These are phyloP conservation scores for Coemansia sp. DNA, from an alignment of 192 early-diverging fungal genomes.

Conservation along the genomic window DNA sequence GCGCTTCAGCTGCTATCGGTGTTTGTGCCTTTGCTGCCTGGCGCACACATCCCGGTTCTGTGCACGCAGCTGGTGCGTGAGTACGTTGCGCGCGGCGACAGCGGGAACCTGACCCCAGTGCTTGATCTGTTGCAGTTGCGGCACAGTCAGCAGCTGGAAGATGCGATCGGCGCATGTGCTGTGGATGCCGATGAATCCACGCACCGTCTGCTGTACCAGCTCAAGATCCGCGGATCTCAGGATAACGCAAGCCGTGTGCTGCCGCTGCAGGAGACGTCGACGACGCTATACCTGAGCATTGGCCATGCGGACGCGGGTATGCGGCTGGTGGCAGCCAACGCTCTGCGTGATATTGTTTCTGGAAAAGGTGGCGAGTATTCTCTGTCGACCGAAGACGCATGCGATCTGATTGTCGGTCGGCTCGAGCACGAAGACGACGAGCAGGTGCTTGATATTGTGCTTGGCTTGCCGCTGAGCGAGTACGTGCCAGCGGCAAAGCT, in stretches of 20 bases:
- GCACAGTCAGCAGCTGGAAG: slow-evolving; percentile 34
- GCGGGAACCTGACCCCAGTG: background rate
- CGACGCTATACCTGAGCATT: slow-evolving; percentile 80
- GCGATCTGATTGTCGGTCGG: slow-evolving; percentile 24
- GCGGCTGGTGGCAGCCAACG: slow-evolving; percentile 69
- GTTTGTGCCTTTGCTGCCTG: slow-evolving; percentile 20
- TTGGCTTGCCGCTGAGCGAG: slow-evolving; percentile 24
- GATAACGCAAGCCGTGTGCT: slow-evolving; percentile 22
- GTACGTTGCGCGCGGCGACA: slow-evolving; percentile 13
- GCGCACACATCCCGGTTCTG: slow-evolving; percentile 9
- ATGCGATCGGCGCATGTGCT: slow-evolving; percentile 24
- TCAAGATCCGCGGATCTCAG: slow-evolving; percentile 24
- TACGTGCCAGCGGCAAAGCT: slow-evolving; percentile 15
- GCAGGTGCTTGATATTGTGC: slow-evolving; percentile 21
- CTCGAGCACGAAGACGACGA: slow-evolving; percentile 42
- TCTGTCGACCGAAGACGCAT: slow-evolving; percentile 19
- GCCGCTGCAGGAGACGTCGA: slow-evolving; percentile 66
- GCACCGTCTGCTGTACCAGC: slow-evolving; percentile 35
- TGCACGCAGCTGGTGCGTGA: slow-evolving; percentile 29
- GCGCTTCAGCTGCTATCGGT: slow-evolving; percentile 14
- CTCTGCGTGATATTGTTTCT: slow-evolving; percentile 58
- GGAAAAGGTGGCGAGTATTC: slow-evolving; percentile 37
- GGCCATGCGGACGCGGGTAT: slow-evolving; percentile 69
- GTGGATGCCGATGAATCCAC: slow-evolving; percentile 6
- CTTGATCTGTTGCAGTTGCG: slow-evolving; percentile 36